Base-by-base conservation (phyloP, 306 rosid species). In the Medicago ruthenica region DNA sequence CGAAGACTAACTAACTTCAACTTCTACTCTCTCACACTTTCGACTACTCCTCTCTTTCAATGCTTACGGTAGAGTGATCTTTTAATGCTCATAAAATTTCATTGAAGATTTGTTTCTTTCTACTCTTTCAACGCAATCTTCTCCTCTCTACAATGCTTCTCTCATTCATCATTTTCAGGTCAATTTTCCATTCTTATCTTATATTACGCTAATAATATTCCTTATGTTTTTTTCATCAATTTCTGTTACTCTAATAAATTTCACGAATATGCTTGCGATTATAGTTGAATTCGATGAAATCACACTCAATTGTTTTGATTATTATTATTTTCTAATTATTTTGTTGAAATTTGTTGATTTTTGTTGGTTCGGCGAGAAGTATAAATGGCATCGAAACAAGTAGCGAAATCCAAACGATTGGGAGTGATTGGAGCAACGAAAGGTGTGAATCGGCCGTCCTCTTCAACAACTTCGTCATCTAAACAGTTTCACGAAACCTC, bases 391-490 rank as follows among this genome's bases (percentile, higher is more conserved):
- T 83, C 97, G 24, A 90, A 82, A 67, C 91, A 87, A 17, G 92
- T 88, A 31, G 73, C 75, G 14, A 85, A 80, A 81, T 47, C 89
- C 0, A 95, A 88, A 67, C 84, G 84, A 70, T 83, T 86, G 59
- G 83, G 88, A 65, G 76, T 60, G 1, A 75, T 61, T 64, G 83
- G 79, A 74, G 65, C 77, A 0, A 42, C 48, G 1, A 91, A 83
- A 78, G 84, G 87, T 44, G 93, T 82, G 7, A 89, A 94, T 85
- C 90, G 97, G 9, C 92, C 90, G 9, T 77, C 98, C 0, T 86
- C 97, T 81, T 89, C 98, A 1, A 92, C 95, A 6, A 92, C 97
- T 0, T 92, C 98, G 0, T 90, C 97, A 71, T 92, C 98, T 1
- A 95, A 90, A 73, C 93, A 86, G 62, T 81, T 85, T 59, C 59